Base-by-base conservation (phyloP, 192 early-diverging fungal genomes). In the Allomyces macrogynus region DNA sequence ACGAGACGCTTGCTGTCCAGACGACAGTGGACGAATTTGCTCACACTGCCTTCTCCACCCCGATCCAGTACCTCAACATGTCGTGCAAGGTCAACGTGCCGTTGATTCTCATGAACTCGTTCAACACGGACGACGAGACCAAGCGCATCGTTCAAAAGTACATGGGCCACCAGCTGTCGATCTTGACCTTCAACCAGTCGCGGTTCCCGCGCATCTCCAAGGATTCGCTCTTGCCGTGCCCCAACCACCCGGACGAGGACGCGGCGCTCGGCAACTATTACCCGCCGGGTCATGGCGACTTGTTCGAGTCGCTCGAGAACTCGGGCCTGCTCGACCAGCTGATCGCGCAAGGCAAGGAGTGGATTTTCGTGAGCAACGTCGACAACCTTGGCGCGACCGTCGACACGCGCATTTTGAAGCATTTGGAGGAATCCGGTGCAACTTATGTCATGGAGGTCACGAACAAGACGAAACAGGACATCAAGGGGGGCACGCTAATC, bases 71-170 rank as follows among this genome's bases (percentile, higher is more conserved):
- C 68, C 77, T 99, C 63, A 99, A 99, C 81, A 83, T 81, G 63
- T 78, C 82, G n/a, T 82, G 93, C 73, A 81, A 87, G 63, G 92
- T 94, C 65, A 81, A 87, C 61, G 94, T 99, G 12, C 96, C 96
- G 5, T 84, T 99, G 69, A 95, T 99, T 65, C 81, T 99, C 62
- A 99, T 99, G 96, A 99, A 99, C 82, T 99, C 96, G n/a, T 97
- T 99, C 84, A 99, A 99, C 77, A 99, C 96, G 7, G 94, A 99
- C 74, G 87, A 88, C n/a, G 96, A 99, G 72, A 99, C 96, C 60
- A 81, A 85, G 73, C 86, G 91, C 65, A 93, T 99, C 75, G 90
- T 97, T 68, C 96, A 97, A 84, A 99, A 99, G 76, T 99, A 99
- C 80, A 82, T 78, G 63, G 81, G 78, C 43, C 93, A 99, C 76